Base-by-base conservation (phyloP, 176 grass and related monocot genomes). In the Triticum urartu region DNA sequence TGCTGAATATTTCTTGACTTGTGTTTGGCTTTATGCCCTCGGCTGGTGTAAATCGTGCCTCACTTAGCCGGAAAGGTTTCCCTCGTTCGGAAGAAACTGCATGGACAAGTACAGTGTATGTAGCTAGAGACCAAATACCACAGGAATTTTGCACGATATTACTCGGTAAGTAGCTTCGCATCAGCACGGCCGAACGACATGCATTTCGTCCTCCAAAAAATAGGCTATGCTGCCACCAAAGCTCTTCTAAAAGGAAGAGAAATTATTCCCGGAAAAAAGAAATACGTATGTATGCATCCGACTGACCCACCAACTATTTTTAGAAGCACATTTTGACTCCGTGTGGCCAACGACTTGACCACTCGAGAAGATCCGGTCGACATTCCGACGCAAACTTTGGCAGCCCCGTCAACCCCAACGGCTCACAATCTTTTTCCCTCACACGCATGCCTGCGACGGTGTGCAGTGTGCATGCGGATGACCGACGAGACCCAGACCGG, bases 381-480 rank as follows among this genome's bases (percentile, higher is more conserved):
- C 9, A 70, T 21, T 11, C 32, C 2, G 66, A 21, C 17, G 68
- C 2, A 70, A n/a, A 20, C 9, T 38, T 20, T 5, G 15, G 8
- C 15, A 48, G 45, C 45, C 4, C 45, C 45, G 45, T 48, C 3
- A 48, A 14, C 4, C 67, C 80, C 50, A 18, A 56, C 50, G 50
- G 15, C 50, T 17, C 54, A 18, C 0, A 20, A 21, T 8, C 18
- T 1, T 58, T 58, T 58, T 20, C 54, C 30, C 74, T 10, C 8
- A 54, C 39, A 24, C 8, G 66, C 39, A 24, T 10, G 4, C 10
- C 42, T 7, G 22, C 18, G 39, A 9, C 7, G 11, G 87, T 84
- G 76, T 89, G 75, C 81, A 89, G 87, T 84, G 75, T 89, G 76
- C 81, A 85, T 22, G 43, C 70, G 21, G 17, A 65, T 82, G 86